These are phyloP conservation scores for Sporothrix pseudoabietina DNA, from an alignment of 2,329 filamentous ascomycete species.

Conservation along the genomic window DNA sequence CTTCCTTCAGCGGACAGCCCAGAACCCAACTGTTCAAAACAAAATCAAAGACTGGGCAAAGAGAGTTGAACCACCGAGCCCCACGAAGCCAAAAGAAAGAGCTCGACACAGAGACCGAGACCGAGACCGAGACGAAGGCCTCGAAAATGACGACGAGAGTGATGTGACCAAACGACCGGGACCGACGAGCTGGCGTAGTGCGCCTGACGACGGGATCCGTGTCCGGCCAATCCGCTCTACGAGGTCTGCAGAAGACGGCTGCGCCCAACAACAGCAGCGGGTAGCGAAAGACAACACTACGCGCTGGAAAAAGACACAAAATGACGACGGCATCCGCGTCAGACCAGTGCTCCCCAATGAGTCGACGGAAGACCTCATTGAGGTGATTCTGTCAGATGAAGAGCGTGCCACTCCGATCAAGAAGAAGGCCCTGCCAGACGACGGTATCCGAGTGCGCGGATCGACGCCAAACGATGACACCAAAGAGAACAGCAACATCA, in stretches of 20 bases:
- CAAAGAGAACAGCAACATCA: neutral
- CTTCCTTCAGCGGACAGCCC: conserved; percentile 56
- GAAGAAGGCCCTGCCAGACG: conserved; percentile 35
- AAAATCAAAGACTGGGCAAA: conserved; percentile 66
- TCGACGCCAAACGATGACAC: neutral
- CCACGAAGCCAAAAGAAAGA: conserved; percentile 40
- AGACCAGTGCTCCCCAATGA: conserved; percentile 29
- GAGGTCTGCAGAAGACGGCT: conserved; percentile 26
- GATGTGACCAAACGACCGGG: conserved; percentile 33
- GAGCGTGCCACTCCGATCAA: neutral
- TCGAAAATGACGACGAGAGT: conserved; percentile 32
- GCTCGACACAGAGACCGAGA: conserved; percentile 8
- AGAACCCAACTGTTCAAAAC: conserved; percentile 58
- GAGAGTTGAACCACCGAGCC: conserved; percentile 53
- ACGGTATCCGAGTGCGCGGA: conserved; percentile 38
- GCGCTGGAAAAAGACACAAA: conserved; percentile 13
- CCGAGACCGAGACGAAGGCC: neutral
- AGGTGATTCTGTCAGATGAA: conserved; percentile 11
- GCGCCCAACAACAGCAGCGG: neutral
- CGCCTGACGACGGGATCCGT: conserved; percentile 41
- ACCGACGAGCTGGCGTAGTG: conserved; percentile 35
- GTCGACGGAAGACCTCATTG: conserved; percentile 17
- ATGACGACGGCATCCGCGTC: conserved; percentile 40
- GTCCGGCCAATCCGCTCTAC: conserved; percentile 43
- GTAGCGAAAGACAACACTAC: conserved; percentile 1